Evolutionary conservation across 2,329 filamentous ascomycete species (phyloP).

Genomic region (Plectosphaerella sp.): DNA sequence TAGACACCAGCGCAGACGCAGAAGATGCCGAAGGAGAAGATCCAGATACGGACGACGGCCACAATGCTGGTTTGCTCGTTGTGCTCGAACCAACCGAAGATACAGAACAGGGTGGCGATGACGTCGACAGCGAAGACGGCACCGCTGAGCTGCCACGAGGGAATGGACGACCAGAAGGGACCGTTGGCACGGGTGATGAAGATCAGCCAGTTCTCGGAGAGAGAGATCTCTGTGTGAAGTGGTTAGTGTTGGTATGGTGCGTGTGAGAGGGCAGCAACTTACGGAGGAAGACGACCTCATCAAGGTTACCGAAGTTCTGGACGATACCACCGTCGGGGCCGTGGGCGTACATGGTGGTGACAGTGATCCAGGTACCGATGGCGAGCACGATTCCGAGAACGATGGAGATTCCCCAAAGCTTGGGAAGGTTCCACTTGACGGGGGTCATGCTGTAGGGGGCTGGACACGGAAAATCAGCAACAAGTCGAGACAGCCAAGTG

Average conservation of each 20-base stretch:
- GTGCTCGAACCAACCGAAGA: constrained; percentile 76
- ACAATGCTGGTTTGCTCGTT: constrained; percentile 69
- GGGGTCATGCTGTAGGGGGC: constrained; percentile 73
- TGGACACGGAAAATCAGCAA: neutral
- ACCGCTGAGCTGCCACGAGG: constrained; percentile 77
- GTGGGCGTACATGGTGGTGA: constrained; percentile 75
- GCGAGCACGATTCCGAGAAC: constrained; percentile 78
- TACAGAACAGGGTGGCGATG: constrained; percentile 77
- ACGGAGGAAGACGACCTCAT: constrained; percentile 75
- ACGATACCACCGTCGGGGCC: constrained; percentile 75
- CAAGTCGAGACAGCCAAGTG: neutral
- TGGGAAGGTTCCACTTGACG: constrained; percentile 93
- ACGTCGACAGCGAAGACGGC: constrained; percentile 81
- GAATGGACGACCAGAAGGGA: constrained; percentile 85
- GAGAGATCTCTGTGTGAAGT: constrained; percentile 59
- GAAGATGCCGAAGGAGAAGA: constrained; percentile 88
- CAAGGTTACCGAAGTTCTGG: constrained; percentile 80
- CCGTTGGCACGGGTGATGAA: constrained; percentile 94
- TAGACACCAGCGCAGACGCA: constrained; percentile 70
- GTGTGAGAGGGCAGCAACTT: neutral
- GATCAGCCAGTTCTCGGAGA: constrained; percentile 94
- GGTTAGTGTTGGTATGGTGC: neutral
- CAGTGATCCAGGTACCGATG: constrained; percentile 80
- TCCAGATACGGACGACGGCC: constrained; percentile 82
- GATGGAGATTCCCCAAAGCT: constrained; percentile 90